A percentile compares a stretch with the other conserved stretches of the same genome.
phyloP scores from a whole-genome alignment of 2,329 filamentous ascomycete genomes.

The Blumeriella jaapii region DNA sequence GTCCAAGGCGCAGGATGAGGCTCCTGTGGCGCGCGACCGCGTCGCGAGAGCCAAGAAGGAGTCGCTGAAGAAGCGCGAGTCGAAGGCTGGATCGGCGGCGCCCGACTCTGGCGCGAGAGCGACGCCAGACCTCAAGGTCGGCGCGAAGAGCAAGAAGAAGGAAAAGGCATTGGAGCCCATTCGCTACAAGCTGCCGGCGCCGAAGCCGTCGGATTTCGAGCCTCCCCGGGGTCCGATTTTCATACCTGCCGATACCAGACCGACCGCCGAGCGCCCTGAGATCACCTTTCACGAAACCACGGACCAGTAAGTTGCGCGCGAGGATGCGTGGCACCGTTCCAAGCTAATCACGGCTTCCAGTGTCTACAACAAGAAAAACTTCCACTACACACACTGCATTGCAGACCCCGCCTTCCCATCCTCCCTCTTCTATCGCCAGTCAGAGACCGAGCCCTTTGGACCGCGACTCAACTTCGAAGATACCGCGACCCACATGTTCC shows the following conservation, averaged over 20 bases:
- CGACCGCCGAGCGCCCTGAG: conserved; percentile 36
- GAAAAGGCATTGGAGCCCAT: conserved; percentile 36
- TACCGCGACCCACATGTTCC: conserved; percentile 72
- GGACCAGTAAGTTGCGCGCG: conserved; percentile 42
- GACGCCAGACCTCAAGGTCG: conserved; percentile 43
- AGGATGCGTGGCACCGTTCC: background rate
- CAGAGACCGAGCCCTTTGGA: conserved; percentile 72
- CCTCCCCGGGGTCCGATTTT: conserved; percentile 45
- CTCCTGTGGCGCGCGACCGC: conserved; percentile 22
- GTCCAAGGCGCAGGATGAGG: conserved; percentile 29
- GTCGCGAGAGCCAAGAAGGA: conserved; percentile 49
- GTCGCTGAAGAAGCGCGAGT: conserved; percentile 55
- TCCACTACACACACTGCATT: conserved; percentile 83
- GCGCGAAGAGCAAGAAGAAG: conserved; percentile 28
- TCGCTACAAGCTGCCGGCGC: conserved; percentile 52
- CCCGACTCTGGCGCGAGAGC: conserved; percentile 40
- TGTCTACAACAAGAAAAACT: conserved; percentile 58
- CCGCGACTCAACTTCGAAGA: conserved; percentile 90
- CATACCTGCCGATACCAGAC: conserved; percentile 42
- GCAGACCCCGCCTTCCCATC: conserved; percentile 80
- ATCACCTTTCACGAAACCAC: conserved; percentile 51
- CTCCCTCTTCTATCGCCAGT: conserved; percentile 79
- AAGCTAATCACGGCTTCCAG: conserved; percentile 28
- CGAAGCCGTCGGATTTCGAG: conserved; percentile 51
- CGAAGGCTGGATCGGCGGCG: conserved; percentile 35